Conservation (phyloP, 2,329 filamentous ascomycete genomes). For the Cladosporium sphaerospermum region DNA sequence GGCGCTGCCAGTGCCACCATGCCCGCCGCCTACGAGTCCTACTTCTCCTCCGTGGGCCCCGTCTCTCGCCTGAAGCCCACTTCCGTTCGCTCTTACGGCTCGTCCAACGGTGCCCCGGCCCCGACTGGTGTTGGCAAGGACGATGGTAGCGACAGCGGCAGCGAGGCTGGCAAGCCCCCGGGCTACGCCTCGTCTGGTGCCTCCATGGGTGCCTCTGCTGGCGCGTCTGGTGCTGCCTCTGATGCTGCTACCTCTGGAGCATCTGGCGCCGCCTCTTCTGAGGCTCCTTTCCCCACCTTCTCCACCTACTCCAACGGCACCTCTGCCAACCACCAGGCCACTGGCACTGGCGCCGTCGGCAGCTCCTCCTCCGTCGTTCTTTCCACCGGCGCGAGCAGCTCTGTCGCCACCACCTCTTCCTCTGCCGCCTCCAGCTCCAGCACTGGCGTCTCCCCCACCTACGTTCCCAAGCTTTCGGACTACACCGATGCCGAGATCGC, state of each 20-base stretch:
- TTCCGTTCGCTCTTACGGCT: not conserved
- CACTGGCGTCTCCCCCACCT: slow-evolving; percentile 6
- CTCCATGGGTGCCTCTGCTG: not conserved
- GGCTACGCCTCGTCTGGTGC: not conserved
- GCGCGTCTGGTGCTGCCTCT: not conserved
- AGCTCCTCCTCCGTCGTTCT: not conserved
- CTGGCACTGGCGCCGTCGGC: not conserved
- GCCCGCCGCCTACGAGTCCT: slow-evolving; percentile 3
- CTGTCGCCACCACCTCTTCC: not conserved
- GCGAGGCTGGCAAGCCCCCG: not conserved
- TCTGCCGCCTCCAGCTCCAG: slow-evolving; percentile 6
- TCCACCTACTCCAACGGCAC: slow-evolving; percentile 7
- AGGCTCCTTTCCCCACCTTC: slow-evolving; percentile 9
- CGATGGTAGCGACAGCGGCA: not conserved
- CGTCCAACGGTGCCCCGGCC: not conserved
- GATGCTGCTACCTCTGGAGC: not conserved
- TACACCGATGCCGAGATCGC: slow-evolving; percentile 23
- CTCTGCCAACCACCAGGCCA: slow-evolving; percentile 6
- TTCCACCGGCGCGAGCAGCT: not conserved
- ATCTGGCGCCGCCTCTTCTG: not conserved
- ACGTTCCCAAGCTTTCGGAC: slow-evolving; percentile 13
- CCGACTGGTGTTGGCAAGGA: not conserved
- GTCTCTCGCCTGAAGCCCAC: slow-evolving; percentile 3
- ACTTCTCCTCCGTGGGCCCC: slow-evolving; percentile 4
- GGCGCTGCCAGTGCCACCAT: slow-evolving; percentile 2